Evolutionary conservation across 495 filamentous ascomycete genomes (phyloP), one percentile per base, ranked within the genome.

Genomic region (Staphylotrichum tortipilum): DNA sequence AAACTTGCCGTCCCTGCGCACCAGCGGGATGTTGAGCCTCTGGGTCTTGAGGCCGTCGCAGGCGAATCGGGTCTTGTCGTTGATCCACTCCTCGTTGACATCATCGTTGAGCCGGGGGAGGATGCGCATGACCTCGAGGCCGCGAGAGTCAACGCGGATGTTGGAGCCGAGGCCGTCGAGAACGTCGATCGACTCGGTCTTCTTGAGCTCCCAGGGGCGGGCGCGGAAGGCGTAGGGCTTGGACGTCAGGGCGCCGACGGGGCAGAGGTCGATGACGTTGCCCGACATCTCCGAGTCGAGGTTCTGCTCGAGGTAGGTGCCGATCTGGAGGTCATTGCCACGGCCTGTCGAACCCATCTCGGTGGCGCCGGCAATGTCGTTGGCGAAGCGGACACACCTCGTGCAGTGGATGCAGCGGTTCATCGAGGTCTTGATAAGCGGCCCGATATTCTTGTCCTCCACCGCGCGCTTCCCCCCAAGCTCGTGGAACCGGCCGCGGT

Each of bases 371-470:
- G 92, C 92, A 54, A 98, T 77, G 66, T 98, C 92, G 68, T 96
- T 98, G 62, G 92, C 88, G 68, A 98, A 98, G 57, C 92, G 89
- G 53, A 98, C 80, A 70, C 92, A 98, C 62, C 92, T 81, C 57
- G 92, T 97, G 74, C 92, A 98, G 72, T 98, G 92, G 64, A 98
- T 98, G 73, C 92, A 98, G 62, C 92, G 77, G 73, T 97, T 98
- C 92, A 98, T 98, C n/a, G 94, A 97, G 14, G 92, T 98, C 77
- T 98, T 98, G 66, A 98, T 84, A 49, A 98, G 68, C n/a, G 92
- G 92, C 7, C 92, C 92, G 56, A 98, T 95, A 64, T 97, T 97
- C 78, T 98, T 98, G 67, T 98, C 92, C 74, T 98, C 92, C 26
- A 95, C 89, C 5, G 88, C 92, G 68, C 92, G 86, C 79, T 98